Conservation (phyloP, 2,329 filamentous ascomycete species). For the Alternaria incomplexa region DNA sequence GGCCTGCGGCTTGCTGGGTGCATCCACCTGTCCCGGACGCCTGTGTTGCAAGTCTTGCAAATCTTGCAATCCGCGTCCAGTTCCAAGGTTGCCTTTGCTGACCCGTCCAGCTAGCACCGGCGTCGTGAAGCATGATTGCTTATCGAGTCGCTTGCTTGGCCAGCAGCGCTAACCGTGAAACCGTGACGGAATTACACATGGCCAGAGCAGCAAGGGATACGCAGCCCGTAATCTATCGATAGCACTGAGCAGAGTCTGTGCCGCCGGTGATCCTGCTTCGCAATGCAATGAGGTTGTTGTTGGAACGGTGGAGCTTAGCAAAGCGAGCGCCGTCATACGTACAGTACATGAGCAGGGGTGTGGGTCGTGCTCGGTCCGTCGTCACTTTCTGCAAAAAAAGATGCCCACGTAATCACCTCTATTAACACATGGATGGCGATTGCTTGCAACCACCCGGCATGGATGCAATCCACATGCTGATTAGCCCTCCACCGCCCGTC, state of each 20-base stretch:
- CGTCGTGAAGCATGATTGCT: constrained; percentile 33
- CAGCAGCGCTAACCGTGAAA: constrained; percentile 42
- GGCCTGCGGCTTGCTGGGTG: constrained; percentile 15
- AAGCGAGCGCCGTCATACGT: constrained; percentile 14
- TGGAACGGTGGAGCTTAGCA: constrained; percentile 18
- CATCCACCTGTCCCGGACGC: constrained; percentile 22
- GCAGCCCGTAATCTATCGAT: constrained; percentile 28
- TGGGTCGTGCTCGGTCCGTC: constrained; percentile 8
- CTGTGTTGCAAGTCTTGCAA: constrained; percentile 20
- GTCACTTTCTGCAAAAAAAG: constrained; percentile 1
- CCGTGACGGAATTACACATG: constrained; percentile 27
- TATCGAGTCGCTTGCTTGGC: constrained; percentile 35
- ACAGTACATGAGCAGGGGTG: constrained; percentile 12
- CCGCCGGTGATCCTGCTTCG: constrained; percentile 30
- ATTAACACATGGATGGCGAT: constrained; percentile 9
- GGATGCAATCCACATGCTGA: constrained; percentile 7
- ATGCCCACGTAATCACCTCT: constrained; percentile 23
- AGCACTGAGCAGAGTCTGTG: constrained; percentile 24
- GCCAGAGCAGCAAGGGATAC: constrained; percentile 31
- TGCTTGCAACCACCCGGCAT: constrained; percentile 1
- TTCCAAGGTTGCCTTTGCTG: constrained; percentile 17
- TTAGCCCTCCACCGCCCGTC: constrained; percentile 12
- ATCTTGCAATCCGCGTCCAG: constrained; percentile 16
- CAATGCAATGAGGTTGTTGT: constrained; percentile 17
- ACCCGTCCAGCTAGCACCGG: constrained; percentile 22